phyloP scores from a whole-genome alignment of 2,329 filamentous ascomycete species.

The Byssothecium circinans region DNA sequence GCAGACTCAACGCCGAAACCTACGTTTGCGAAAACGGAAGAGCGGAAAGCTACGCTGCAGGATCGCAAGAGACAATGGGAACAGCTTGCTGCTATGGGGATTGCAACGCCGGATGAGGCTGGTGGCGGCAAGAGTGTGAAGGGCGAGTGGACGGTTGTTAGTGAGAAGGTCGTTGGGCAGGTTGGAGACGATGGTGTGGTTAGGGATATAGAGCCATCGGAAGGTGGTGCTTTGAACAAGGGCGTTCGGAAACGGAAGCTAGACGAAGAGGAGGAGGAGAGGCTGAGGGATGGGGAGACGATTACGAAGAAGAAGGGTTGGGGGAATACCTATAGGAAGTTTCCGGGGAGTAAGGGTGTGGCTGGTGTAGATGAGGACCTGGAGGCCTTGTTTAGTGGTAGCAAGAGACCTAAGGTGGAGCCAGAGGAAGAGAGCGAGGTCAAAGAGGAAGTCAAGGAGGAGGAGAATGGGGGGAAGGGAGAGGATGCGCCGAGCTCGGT shows the following conservation, averaged over 20 bases:
- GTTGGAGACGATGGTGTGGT: slow-evolving; percentile 51
- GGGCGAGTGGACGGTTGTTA: slow-evolving; percentile 80
- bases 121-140: slow-evolving; percentile 81
- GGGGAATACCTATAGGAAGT: slow-evolving; percentile 50
- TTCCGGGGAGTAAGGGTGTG: slow-evolving; percentile 45
- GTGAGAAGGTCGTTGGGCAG: slow-evolving; percentile 49
- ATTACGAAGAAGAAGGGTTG: slow-evolving; percentile 46
- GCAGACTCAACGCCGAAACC: slow-evolving; percentile 20
- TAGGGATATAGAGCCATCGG: slow-evolving; percentile 32
- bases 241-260: slow-evolving; percentile 65
- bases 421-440: slow-evolving; percentile 35
- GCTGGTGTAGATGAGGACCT: slow-evolving; percentile 63
- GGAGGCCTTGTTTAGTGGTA: slow-evolving; percentile 58
- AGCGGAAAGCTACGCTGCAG: slow-evolving; percentile 57
- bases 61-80: slow-evolving; percentile 82
- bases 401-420: slow-evolving; percentile 29
- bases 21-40: slow-evolving; percentile 36
- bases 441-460: slow-evolving; percentile 48
- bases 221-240: slow-evolving; percentile 42
- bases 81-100: slow-evolving; percentile 83
- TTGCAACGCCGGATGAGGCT: slow-evolving; percentile 78
- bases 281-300: slow-evolving; percentile 58
- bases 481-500: slow-evolving; percentile 38
- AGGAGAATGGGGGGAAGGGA: slow-evolving; percentile 47
- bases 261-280: slow-evolving; percentile 63